Conservation (phyloP, 768 basidiomycete genomes). For the Xanthoconium purpureum region DNA sequence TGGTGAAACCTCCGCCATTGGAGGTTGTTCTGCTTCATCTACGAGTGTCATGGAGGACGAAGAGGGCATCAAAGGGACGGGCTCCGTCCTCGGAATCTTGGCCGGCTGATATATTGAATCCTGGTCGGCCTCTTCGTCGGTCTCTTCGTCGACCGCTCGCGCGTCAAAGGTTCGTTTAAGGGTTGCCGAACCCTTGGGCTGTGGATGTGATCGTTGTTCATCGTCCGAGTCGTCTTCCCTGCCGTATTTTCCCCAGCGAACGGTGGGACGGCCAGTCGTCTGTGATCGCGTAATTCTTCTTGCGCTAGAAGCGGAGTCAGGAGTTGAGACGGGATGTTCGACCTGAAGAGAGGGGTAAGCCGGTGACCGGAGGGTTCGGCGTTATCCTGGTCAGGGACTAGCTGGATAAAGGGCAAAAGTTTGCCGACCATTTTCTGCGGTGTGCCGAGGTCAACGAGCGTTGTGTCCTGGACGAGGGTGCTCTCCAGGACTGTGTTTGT, state of each 20-base stretch:
- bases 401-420: conserved; percentile 31
- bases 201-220: conserved; percentile 12
- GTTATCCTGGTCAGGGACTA: conserved; percentile 25
- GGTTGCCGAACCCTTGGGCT: conserved; percentile 15
- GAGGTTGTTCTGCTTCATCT: conserved; percentile 19
- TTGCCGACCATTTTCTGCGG: conserved; percentile 30
- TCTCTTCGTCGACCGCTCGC: conserved; percentile 35
- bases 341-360: conserved; percentile 23
- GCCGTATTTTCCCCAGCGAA: conserved; percentile 34
- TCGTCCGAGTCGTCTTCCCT: conserved; percentile 31
- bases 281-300: conserved; percentile 34
- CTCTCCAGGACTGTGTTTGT: conserved; percentile 7
- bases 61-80: conserved; percentile 19
- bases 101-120: conserved; percentile 16
- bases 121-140: conserved; percentile 30
- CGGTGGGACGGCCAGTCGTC: conserved; percentile 32
- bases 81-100: conserved; percentile 32
- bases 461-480: conserved; percentile 17
- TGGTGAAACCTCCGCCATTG: conserved; percentile 6
- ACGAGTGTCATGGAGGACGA: conserved; percentile 31
- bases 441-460: conserved; percentile 25
- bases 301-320: conserved; percentile 23
- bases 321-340: conserved; percentile 19
- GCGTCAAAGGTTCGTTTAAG: conserved; percentile 36
- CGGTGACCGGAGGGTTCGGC: conserved; percentile 28